phyloP scores from a whole-genome alignment of 2,329 filamentous ascomycete genomes.

The Cladophialophora immunda region DNA sequence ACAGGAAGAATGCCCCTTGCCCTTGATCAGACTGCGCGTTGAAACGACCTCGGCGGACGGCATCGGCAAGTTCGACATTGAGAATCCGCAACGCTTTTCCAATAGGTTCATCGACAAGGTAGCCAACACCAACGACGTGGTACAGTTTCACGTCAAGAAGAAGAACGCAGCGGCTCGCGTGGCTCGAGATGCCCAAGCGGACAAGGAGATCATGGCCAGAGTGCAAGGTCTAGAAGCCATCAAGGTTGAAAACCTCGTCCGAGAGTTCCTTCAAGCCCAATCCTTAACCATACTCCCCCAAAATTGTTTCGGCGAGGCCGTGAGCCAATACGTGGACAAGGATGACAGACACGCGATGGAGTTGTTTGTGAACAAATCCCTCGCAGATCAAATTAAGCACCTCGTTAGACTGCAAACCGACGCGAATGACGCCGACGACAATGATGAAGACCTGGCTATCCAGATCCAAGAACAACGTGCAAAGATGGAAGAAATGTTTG shows the following conservation, averaged over 20 bases:
- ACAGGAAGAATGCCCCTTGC: slow-evolving; percentile 68
- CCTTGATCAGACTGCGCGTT: slow-evolving; percentile 87
- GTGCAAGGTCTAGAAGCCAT: slow-evolving; percentile 74
- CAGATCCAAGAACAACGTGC: slow-evolving; percentile 78
- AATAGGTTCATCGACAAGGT: slow-evolving; percentile 90
- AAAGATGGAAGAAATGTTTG: slow-evolving; percentile 75
- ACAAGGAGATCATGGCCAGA: slow-evolving; percentile 68
- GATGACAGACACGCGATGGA: slow-evolving; percentile 94
- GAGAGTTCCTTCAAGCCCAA: slow-evolving; percentile 85
- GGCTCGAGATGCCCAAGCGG: slow-evolving; percentile 67
- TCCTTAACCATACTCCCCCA: slow-evolving; percentile 92
- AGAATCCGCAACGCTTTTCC: slow-evolving; percentile 96
- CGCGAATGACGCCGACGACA: slow-evolving; percentile 69
- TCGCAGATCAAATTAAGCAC: slow-evolving; percentile 74
- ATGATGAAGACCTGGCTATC: slow-evolving; percentile 74
- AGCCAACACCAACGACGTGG: slow-evolving; percentile 91
- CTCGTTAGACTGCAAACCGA: slow-evolving; percentile 73
- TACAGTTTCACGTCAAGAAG: slow-evolving; percentile 93
- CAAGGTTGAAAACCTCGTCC: slow-evolving; percentile 87
- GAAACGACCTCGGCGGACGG: slow-evolving; percentile 88
- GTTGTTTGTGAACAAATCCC: slow-evolving; percentile 75
- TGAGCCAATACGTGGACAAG: slow-evolving; percentile 91
- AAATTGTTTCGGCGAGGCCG: slow-evolving; percentile 90
- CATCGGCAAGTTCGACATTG: slow-evolving; percentile 79
- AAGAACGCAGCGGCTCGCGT: slow-evolving; percentile 57